A percentile compares a stretch with the other conserved stretches of the same genome.
phyloP scores from a whole-genome alignment of 345 rosid species.

The Excoecaria cochinchinensis region DNA sequence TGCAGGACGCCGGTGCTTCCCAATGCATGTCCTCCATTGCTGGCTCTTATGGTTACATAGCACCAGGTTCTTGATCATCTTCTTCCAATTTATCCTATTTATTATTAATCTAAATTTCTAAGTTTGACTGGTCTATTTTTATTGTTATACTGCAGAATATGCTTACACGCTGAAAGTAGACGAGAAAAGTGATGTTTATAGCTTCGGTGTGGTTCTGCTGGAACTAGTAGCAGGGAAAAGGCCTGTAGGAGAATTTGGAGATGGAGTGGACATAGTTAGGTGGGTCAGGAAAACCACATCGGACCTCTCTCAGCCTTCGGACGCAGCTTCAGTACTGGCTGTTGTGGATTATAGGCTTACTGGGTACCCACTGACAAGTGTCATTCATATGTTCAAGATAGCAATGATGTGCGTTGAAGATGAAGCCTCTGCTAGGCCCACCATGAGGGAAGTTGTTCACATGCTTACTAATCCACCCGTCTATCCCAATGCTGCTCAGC shows the following conservation, averaged over 20 bases:
- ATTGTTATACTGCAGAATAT: conserved; percentile 49
- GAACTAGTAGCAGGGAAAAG: conserved; percentile 79
- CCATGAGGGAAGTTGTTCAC: conserved; percentile 91
- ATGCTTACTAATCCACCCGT: conserved; percentile 56
- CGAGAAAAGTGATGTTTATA: conserved; percentile 91
- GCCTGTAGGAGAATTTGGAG: conserved; percentile 96
- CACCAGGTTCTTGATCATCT: conserved; percentile 57
- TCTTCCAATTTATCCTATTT: neutral
- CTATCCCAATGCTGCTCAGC: conserved; percentile 41
- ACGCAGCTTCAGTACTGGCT: conserved; percentile 59
- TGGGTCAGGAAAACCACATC: conserved; percentile 74
- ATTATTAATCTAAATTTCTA: too few relatives aligned
- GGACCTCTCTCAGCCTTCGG: conserved; percentile 68
- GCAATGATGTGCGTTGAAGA: conserved; percentile 84
- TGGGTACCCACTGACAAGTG: conserved; percentile 55
- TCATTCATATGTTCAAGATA: conserved; percentile 66
- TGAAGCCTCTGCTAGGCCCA: conserved; percentile 61
- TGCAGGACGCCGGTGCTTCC: conserved; percentile 71
- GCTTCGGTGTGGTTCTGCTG: conserved; percentile 80
- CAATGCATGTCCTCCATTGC: conserved; percentile 91
- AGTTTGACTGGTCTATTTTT: too few relatives aligned
- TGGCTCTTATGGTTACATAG: conserved; percentile 94
- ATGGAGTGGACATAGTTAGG: conserved; percentile 88
- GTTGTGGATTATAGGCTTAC: conserved; percentile 63
- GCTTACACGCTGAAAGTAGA: conserved; percentile 87